Percentiles rank a stretch among this genome's conserved stretches.
These are phyloP conservation scores for Naegleria lovaniensis DNA, from an alignment of 208 protist genomes.

Conservation along the genomic window DNA sequence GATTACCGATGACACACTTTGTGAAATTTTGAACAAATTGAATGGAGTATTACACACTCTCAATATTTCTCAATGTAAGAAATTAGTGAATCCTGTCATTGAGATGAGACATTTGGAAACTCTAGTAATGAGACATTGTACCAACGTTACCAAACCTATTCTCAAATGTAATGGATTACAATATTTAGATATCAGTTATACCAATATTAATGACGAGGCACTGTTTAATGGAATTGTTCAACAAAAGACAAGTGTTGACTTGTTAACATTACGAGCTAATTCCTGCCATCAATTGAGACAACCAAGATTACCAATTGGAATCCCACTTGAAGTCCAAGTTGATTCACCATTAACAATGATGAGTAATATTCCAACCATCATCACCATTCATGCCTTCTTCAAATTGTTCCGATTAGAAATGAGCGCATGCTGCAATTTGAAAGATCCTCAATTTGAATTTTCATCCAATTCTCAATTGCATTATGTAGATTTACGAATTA, in stretches of 20 bases:
- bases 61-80: neutral
- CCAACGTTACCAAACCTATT: neutral
- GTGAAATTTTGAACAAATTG: neutral
- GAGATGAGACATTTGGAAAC: neutral
- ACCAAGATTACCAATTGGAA: neutral
- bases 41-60: neutral
- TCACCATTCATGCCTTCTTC: neutral
- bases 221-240: neutral
- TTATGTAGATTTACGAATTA: neutral
- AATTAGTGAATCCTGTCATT: neutral
- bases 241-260: neutral
- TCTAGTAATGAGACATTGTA: neutral
- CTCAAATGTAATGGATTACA: neutral
- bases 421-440: neutral
- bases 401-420: neutral
- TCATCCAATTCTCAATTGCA: neutral
- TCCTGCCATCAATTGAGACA: neutral
- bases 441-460: neutral
- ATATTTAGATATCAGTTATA: conserved; percentile 4
- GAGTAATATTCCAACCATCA: too few species aligned
- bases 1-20: neutral
- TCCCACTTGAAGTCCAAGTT: too few species aligned
- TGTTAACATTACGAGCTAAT: neutral
- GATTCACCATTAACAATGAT: too few species aligned
- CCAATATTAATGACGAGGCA: neutral